Percentiles rank a stretch among this genome's conserved stretches.
phyloP scores from a whole-genome alignment of 345 rosid species.

The Citrus inodora region DNA sequence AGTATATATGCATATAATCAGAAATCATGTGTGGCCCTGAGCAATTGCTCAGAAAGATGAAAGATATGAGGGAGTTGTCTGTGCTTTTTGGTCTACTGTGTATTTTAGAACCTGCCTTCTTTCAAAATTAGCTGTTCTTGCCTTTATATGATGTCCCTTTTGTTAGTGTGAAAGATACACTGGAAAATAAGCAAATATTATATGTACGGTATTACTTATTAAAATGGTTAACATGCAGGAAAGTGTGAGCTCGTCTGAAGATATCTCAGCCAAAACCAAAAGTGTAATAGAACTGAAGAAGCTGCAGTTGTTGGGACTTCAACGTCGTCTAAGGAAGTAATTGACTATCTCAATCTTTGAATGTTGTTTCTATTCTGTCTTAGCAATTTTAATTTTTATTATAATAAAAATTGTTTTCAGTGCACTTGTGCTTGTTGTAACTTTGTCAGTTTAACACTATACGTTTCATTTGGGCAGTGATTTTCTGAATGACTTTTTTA shows the following conservation, averaged over 20 bases:
- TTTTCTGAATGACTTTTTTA: constrained; percentile 72
- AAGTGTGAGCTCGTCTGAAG: constrained; percentile 76
- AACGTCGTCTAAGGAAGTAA: constrained; percentile 78
- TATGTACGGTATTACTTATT: neutral
- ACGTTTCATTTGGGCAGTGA: constrained; percentile 46
- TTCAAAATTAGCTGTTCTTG: neutral
- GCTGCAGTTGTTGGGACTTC: constrained; percentile 76
- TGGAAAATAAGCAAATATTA: constrained; percentile 4
- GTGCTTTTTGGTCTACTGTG: neutral
- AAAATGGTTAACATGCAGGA: constrained; percentile 37
- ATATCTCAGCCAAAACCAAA: constrained; percentile 81
- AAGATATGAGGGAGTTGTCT: neutral
- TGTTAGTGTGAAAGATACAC: neutral
- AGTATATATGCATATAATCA: neutral
- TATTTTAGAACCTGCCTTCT: neutral
- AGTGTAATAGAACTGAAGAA: constrained; percentile 90
- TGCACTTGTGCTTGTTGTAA: neutral
- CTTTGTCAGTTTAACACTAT: constrained; percentile 11
- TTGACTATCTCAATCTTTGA: constrained; percentile 4
- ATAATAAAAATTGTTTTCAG: neutral
- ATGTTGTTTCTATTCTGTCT: neutral
- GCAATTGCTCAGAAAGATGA: neutral
- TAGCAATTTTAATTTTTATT: neutral
- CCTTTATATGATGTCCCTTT: neutral
- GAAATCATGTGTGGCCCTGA: neutral